phyloP scores from a whole-genome alignment of 2,329 filamentous ascomycete species.

The Alternaria triticimaculans region DNA sequence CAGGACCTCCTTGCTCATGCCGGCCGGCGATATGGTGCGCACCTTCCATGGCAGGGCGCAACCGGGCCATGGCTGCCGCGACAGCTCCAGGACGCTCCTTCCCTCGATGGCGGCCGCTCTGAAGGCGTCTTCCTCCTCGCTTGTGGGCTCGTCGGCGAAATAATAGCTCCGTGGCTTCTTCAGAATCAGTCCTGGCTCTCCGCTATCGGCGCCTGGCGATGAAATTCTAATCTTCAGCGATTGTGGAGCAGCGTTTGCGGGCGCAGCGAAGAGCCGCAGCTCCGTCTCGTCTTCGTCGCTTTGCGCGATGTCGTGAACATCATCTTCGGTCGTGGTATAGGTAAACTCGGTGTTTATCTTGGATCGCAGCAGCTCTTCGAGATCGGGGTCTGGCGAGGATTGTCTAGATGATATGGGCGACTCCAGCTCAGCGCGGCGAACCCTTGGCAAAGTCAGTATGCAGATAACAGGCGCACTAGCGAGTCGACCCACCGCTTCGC shows the following conservation, averaged over 20 bases:
- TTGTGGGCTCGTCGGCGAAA: constrained; percentile 39
- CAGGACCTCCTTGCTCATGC: constrained; percentile 39
- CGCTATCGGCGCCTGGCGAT: constrained; percentile 34
- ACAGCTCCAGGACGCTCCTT: constrained; percentile 35
- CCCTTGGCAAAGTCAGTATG: constrained; percentile 27
- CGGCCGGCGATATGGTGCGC: constrained; percentile 33
- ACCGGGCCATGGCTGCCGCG: constrained; percentile 42
- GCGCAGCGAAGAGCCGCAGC: constrained; percentile 44
- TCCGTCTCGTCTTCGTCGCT: constrained; percentile 42
- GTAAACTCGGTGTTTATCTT: constrained; percentile 31
- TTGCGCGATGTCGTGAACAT: constrained; percentile 5
- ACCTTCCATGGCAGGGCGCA: constrained; percentile 48
- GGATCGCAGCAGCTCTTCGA: constrained; percentile 40
- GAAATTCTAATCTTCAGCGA: constrained; percentile 41
- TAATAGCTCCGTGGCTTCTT: constrained; percentile 45
- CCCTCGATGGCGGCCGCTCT: constrained; percentile 39
- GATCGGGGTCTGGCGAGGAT: constrained; percentile 43
- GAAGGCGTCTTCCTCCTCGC: constrained; percentile 29
- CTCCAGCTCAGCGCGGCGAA: constrained; percentile 45
- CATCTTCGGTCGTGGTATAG: constrained; percentile 24
- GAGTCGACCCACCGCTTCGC: constrained; percentile 32
- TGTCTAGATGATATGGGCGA: constrained; percentile 43
- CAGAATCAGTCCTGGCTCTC: constrained; percentile 36
- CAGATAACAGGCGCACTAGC: background rate
- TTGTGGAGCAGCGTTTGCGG: constrained; percentile 26